phyloP scores from a whole-genome alignment of 306 rosid genomes.

The Begonia loranthoides region DNA sequence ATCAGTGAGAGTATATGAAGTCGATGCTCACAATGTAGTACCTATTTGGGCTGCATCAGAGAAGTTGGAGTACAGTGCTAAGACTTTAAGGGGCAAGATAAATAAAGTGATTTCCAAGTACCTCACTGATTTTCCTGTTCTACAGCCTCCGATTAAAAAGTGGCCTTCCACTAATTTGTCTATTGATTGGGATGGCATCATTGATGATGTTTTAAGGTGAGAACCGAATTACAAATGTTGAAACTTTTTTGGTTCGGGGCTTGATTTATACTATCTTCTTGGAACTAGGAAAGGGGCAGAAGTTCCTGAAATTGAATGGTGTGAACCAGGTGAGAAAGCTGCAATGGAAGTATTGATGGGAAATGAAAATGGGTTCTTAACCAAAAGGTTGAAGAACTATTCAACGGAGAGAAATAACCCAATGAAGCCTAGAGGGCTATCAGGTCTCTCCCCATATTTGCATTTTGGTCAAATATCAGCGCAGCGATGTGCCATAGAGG shows the following conservation, averaged over 20 bases:
- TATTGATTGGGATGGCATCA: slow-evolving; percentile 57
- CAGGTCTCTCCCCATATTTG: slow-evolving; percentile 87
- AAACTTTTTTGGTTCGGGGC: not conserved
- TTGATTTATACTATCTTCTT: not conserved
- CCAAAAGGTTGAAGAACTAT: slow-evolving; percentile 63
- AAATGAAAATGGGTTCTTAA: slow-evolving; percentile 65
- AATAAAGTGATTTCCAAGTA: slow-evolving; percentile 64
- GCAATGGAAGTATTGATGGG: slow-evolving; percentile 85
- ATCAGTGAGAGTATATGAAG: slow-evolving; percentile 58
- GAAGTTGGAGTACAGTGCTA: slow-evolving; percentile 82
- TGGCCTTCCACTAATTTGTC: slow-evolving; percentile 28
- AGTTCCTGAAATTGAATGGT: slow-evolving; percentile 92
- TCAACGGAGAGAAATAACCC: slow-evolving; percentile 62
- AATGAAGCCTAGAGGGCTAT: slow-evolving; percentile 50
- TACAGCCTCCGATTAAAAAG: slow-evolving; percentile 33
- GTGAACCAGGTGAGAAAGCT: slow-evolving; percentile 71
- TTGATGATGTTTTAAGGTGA: slow-evolving; percentile 61
- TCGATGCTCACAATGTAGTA: slow-evolving; percentile 85
- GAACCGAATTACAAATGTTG: slow-evolving; percentile 6
- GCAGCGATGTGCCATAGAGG: slow-evolving; percentile 92
- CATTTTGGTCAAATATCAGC: slow-evolving; percentile 92
- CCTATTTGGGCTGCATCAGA: slow-evolving; percentile 84
- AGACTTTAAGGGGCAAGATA: slow-evolving; percentile 70
- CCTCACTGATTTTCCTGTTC: slow-evolving; percentile 56
- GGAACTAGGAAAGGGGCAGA: slow-evolving; percentile 55